These are phyloP conservation scores for Phaffia tasmanica DNA, from an alignment of 768 basidiomycete genomes.

Conservation along the genomic window DNA sequence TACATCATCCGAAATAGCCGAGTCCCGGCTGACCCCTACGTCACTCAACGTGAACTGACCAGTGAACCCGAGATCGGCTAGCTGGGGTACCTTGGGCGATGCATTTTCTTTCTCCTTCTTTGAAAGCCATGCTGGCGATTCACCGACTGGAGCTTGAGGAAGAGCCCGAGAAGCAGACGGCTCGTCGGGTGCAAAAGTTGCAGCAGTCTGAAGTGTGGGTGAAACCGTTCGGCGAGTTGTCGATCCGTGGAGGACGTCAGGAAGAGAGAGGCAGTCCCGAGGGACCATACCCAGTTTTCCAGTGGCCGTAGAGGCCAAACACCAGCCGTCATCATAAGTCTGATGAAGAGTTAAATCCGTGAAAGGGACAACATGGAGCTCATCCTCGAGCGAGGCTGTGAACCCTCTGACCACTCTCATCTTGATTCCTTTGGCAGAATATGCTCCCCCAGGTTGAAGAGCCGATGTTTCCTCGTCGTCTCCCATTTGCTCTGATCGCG, in stretches of 20 bases:
- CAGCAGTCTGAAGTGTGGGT: no score
- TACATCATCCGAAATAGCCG: no score
- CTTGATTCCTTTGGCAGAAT: slow-evolving; percentile 6
- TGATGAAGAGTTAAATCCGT: slow-evolving; percentile 8
- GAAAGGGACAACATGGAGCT: slow-evolving; percentile 19
- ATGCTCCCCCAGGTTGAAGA: background rate
- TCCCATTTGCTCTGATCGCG: background rate
- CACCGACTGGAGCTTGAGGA: no score
- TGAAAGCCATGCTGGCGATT: no score
- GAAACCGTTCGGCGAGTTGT: no score
- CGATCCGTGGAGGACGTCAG: slow-evolving; percentile 4
- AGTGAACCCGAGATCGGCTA: no score
- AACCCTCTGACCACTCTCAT: slow-evolving; percentile 23
- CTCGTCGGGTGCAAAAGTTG: no score
- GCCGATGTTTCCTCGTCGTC: background rate
- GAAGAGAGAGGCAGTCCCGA: slow-evolving; percentile 21
- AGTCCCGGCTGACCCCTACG: no score
- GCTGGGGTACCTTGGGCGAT: no score
- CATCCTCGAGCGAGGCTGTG: slow-evolving; percentile 12
- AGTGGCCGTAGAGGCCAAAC: slow-evolving; percentile 8
- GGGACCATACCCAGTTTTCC: slow-evolving; percentile 18
- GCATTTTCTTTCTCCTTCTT: no score
- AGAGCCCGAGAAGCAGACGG: no score
- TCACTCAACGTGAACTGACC: no score
- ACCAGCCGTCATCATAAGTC: slow-evolving; percentile 25